phyloP scores from a whole-genome alignment of 805 yeast genomes.

The Cyberlindnera petersonii region DNA sequence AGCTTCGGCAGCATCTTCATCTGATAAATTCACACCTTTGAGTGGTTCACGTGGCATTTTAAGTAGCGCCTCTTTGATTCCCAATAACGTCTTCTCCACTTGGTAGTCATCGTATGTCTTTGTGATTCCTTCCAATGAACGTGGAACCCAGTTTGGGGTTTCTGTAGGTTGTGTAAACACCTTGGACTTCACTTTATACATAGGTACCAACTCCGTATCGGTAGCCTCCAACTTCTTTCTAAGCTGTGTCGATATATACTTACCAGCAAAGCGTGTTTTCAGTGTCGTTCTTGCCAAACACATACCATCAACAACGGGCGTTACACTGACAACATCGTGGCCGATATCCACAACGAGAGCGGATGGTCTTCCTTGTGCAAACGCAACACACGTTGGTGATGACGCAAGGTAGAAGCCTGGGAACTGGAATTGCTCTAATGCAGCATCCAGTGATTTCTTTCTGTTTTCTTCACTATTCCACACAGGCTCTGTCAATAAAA shows the following conservation, averaged over 20 bases:
- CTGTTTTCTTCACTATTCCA: constrained; percentile 74
- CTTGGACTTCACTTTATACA: constrained; percentile 50
- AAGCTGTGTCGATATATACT: constrained; percentile 54
- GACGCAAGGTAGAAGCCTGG: constrained; percentile 82
- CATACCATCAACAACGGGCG: constrained; percentile 82
- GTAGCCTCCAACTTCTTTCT: constrained; percentile 35
- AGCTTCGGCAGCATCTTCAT: constrained; percentile 25
- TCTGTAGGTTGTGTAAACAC: constrained; percentile 28
- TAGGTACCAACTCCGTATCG: constrained; percentile 37
- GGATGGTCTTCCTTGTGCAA: constrained; percentile 84
- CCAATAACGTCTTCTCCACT: constrained; percentile 52
- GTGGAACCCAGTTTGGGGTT: constrained; percentile 32
- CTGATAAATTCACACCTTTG: constrained; percentile 16
- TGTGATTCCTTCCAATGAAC: constrained; percentile 21
- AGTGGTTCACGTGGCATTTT: constrained; percentile 45
- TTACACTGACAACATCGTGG: constrained; percentile 69
- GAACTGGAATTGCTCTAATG: constrained; percentile 63
- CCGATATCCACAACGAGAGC: constrained; percentile 86
- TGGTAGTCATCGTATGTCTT: constrained; percentile 54
- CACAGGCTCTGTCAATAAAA: constrained; percentile 80
- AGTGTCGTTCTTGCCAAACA: constrained; percentile 65
- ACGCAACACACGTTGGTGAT: constrained; percentile 82
- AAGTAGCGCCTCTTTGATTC: constrained; percentile 69
- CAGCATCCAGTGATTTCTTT: constrained; percentile 62
- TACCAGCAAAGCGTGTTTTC: constrained; percentile 74